Percentiles rank a stretch among this genome's conserved stretches.
Conservation (phyloP, 108 stramenopile species). For the Cyclostephanos invisitatus region DNA sequence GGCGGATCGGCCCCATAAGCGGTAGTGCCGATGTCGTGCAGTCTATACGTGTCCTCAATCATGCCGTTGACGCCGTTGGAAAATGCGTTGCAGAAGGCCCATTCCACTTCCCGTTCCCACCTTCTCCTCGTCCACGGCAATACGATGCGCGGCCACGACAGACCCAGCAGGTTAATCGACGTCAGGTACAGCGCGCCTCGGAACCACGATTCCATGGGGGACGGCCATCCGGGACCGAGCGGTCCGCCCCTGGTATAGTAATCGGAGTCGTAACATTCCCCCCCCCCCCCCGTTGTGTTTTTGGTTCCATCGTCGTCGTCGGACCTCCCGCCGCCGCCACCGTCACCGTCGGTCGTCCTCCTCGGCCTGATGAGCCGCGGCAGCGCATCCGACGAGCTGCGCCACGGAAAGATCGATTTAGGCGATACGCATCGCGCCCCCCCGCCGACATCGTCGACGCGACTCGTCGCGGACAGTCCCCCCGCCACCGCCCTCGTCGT, state of each 20-base stretch:
- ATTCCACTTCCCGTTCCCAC: constrained; percentile 33
- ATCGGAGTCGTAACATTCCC: constrained; percentile 15
- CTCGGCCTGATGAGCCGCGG: constrained; percentile 22
- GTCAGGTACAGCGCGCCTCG: constrained; percentile 10
- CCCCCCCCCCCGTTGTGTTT: background rate
- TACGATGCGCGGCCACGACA: constrained; percentile 13
- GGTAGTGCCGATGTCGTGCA: background rate
- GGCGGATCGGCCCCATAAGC: background rate
- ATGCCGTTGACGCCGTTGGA: constrained; percentile 36
- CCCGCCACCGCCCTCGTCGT: too few relatives aligned
- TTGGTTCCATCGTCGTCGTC: constrained; percentile 15
- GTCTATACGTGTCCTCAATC: constrained; percentile 25
- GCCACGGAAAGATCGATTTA: constrained; percentile 38
- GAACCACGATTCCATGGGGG: constrained; percentile 40
- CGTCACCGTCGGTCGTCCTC: background rate
- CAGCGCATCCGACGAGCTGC: constrained; percentile 25
- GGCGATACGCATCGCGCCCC: constrained; percentile 21
- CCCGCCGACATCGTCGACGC: background rate
- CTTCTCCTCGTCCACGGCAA: constrained; percentile 29
- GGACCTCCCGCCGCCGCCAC: background rate
- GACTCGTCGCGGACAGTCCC: background rate
- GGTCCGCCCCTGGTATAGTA: constrained; percentile 41
- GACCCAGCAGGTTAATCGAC: constrained; percentile 30
- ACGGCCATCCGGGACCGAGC: constrained; percentile 36
- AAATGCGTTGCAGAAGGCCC: constrained; percentile 38